These are phyloP conservation scores for Ceratobasidium sp. DNA, from an alignment of 1,284 basidiomycete genomes.

Conservation along the genomic window DNA sequence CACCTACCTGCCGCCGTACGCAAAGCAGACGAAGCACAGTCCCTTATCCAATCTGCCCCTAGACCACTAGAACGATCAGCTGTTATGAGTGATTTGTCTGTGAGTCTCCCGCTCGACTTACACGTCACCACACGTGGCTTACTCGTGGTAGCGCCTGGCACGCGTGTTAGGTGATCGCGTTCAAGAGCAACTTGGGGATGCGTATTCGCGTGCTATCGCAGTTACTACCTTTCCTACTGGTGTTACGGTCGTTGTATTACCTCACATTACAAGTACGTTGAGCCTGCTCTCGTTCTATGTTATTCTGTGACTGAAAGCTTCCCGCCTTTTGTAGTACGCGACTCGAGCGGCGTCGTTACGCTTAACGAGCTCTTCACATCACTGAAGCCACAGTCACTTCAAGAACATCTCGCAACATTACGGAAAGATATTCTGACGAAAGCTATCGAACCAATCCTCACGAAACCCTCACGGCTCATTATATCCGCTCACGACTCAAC, in stretches of 20 bases:
- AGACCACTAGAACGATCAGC: constrained; percentile 64
- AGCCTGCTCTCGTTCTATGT: not conserved
- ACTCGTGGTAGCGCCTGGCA: constrained; percentile 40
- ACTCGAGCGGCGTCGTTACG: constrained; percentile 65
- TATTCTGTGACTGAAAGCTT: constrained; percentile 3
- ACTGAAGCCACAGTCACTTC: constrained; percentile 67
- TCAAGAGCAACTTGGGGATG: constrained; percentile 78
- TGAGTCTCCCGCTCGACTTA: constrained; percentile 53
- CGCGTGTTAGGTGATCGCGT: constrained; percentile 68
- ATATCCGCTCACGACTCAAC: constrained; percentile 63
- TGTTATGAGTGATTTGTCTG: constrained; percentile 70
- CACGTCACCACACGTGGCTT: constrained; percentile 34
- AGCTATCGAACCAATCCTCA: constrained; percentile 70
- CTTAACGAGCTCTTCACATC: constrained; percentile 71
- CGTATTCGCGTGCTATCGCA: constrained; percentile 69
- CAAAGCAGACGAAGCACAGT: constrained; percentile 60
- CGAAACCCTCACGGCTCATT: constrained; percentile 64
- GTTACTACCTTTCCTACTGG: constrained; percentile 43
- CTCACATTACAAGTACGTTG: constrained; percentile 41
- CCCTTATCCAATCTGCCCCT: constrained; percentile 64
- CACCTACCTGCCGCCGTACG: constrained; percentile 71
- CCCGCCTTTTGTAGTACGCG: constrained; percentile 63
- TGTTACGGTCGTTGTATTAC: constrained; percentile 22
- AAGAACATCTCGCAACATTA: constrained; percentile 68
- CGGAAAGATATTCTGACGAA: constrained; percentile 72